Percentiles rank a stretch among this genome's conserved stretches.
Conservation (phyloP, 2,329 filamentous ascomycete species). For the Sclerotinia borealis region DNA sequence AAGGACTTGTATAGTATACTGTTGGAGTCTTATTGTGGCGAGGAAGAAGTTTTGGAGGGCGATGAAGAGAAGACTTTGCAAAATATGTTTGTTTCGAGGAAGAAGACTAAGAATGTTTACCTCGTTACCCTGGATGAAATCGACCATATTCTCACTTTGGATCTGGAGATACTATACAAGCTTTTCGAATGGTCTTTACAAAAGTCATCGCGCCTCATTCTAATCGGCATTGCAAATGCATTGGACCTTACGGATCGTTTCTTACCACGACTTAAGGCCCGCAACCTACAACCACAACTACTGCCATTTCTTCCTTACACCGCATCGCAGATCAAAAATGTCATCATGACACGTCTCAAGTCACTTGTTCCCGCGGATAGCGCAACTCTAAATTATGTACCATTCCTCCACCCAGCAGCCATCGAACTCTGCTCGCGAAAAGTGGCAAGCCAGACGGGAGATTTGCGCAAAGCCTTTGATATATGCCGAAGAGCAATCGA, state of each 20-base stretch:
- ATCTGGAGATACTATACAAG: conserved; percentile 82
- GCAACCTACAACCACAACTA: conserved; percentile 82
- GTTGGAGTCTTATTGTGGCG: conserved; percentile 60
- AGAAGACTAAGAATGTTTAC: conserved; percentile 52
- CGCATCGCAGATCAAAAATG: conserved; percentile 76
- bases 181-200: conserved; percentile 96
- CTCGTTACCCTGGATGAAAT: conserved; percentile 93
- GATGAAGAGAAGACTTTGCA: conserved; percentile 64
- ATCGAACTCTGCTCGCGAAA: conserved; percentile 94
- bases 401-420: conserved; percentile 88
- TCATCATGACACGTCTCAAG: conserved; percentile 78
- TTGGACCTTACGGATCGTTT: conserved; percentile 94
- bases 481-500: conserved; percentile 87
- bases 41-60: conserved; percentile 53
- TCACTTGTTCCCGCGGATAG: conserved; percentile 58
- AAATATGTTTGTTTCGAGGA: conserved; percentile 62
- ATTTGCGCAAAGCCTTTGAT: conserved; percentile 91
- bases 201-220: conserved; percentile 68
- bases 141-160: conserved; percentile 83
- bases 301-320: conserved; percentile 92
- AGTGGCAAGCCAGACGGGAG: conserved; percentile 87
- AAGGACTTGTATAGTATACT: conserved; percentile 79
- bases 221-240: conserved; percentile 94
- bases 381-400: conserved; percentile 55
- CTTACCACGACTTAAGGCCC: conserved; percentile 84